These are phyloP conservation scores for Tricholoma saponaceum DNA, from an alignment of 768 basidiomycete species.

Conservation along the genomic window DNA sequence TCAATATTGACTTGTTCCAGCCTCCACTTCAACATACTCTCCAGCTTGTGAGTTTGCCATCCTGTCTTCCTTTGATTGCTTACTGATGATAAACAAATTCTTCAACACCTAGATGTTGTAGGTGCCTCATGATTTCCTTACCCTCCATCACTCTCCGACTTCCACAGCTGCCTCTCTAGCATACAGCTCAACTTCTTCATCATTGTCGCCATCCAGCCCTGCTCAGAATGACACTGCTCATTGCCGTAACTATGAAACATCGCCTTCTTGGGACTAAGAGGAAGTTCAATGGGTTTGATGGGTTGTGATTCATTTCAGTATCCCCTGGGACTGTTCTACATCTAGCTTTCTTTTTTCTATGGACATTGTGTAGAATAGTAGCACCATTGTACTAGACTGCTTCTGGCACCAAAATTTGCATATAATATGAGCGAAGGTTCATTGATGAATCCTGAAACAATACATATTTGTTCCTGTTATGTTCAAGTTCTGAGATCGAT, in stretches of 20 bases:
- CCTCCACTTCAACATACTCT: too few relatives aligned
- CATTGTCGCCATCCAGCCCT: conserved; percentile 81
- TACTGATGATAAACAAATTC: conserved; percentile 3
- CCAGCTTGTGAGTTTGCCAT: too few relatives aligned
- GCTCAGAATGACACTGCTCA: conserved; percentile 47
- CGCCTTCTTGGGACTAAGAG: conserved; percentile 49
- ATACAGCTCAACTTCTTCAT: conserved; percentile 83
- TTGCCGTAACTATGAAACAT: conserved; percentile 42
- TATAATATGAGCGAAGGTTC: background rate
- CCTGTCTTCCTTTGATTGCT: too few relatives aligned
- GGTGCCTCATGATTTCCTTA: conserved; percentile 21
- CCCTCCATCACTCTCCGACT: conserved; percentile 9
- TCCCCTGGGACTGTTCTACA: conserved; percentile 22
- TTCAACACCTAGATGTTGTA: conserved; percentile 78
- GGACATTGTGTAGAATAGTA: conserved; percentile 26
- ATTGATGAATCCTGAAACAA: too few relatives aligned
- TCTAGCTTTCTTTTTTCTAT: conserved; percentile 21
- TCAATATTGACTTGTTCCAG: conserved; percentile 98
- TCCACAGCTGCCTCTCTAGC: conserved; percentile 73
- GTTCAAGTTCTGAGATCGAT: too few relatives aligned
- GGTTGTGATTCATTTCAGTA: conserved; percentile 7
- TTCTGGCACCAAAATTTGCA: conserved; percentile 1
- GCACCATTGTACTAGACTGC: conserved; percentile 24
- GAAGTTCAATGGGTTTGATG: conserved; percentile 1
- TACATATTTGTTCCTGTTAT: too few relatives aligned